Percentiles rank a stretch among this genome's conserved stretches.
These are phyloP conservation scores for Magnusiomyces paraingens DNA, from an alignment of 1,139 yeast species.

Conservation along the genomic window DNA sequence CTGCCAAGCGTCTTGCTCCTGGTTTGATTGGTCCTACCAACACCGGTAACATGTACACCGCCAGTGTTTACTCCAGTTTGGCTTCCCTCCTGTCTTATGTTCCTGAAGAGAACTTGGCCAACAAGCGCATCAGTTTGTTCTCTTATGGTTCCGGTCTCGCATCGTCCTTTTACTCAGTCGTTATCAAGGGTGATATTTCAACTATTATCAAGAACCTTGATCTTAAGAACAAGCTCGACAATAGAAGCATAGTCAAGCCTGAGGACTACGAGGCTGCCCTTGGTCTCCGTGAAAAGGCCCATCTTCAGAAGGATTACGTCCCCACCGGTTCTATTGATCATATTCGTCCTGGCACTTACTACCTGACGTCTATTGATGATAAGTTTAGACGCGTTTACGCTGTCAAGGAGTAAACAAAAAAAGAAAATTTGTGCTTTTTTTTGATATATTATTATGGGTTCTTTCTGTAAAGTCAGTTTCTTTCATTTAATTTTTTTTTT, in stretches of 20 bases:
- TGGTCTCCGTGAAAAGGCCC: slow-evolving; percentile 82
- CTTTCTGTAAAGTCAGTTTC: not conserved
- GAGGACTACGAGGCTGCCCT: slow-evolving; percentile 75
- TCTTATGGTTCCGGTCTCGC: slow-evolving; percentile 99
- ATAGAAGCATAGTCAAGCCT: slow-evolving; percentile 67
- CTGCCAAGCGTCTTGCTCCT: slow-evolving; percentile 68
- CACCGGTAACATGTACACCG: slow-evolving; percentile 98
- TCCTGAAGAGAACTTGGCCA: slow-evolving; percentile 65
- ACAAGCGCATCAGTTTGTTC: slow-evolving; percentile 84
- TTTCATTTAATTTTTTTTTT: not conserved
- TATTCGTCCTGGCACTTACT: slow-evolving; percentile 72
- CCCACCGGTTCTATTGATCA: slow-evolving; percentile 76
- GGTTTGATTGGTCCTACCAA: slow-evolving; percentile 86
- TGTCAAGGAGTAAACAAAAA: slow-evolving; percentile 42
- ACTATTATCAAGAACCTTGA: slow-evolving; percentile 59
- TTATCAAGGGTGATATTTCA: slow-evolving; percentile 75
- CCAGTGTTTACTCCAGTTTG: slow-evolving; percentile 83
- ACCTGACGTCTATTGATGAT: slow-evolving; percentile 78
- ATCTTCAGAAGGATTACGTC: slow-evolving; percentile 66
- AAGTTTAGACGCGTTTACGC: slow-evolving; percentile 79
- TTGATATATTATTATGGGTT: not conserved
- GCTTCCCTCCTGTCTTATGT: slow-evolving; percentile 73
- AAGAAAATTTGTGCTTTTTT: not conserved
- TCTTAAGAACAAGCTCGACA: slow-evolving; percentile 60
- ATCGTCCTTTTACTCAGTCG: slow-evolving; percentile 75